These are phyloP conservation scores for Hypsizygus marmoreus DNA, from an alignment of 768 basidiomycete species.

Conservation along the genomic window DNA sequence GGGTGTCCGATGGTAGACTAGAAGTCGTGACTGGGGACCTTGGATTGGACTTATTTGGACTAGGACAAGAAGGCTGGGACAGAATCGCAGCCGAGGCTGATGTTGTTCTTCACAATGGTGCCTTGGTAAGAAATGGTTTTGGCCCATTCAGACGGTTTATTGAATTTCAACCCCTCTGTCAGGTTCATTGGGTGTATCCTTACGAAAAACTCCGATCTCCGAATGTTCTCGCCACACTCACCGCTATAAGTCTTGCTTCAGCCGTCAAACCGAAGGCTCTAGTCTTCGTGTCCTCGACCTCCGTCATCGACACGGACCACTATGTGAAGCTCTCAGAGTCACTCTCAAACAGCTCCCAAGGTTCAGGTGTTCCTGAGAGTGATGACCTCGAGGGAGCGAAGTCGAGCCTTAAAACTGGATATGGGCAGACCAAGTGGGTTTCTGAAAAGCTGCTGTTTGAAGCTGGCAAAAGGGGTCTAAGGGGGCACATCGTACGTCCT, in stretches of 20 bases:
- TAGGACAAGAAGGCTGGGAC: conserved; percentile 64
- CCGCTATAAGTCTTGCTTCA: conserved; percentile 78
- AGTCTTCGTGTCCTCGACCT: conserved; percentile 94
- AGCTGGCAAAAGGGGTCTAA: conserved; percentile 83
- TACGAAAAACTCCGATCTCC: conserved; percentile 90
- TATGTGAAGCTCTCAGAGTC: conserved; percentile 88
- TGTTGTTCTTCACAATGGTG: conserved; percentile 91
- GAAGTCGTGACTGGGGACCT: conserved; percentile 88
- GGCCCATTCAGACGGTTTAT: not conserved
- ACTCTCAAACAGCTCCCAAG: conserved; percentile 41
- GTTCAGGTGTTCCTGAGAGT: conserved; percentile 77
- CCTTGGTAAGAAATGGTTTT: conserved; percentile 65
- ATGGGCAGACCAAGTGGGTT: conserved; percentile 99
- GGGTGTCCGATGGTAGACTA: conserved; percentile 67
- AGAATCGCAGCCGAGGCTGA: conserved; percentile 73
- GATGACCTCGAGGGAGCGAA: conserved; percentile 90
- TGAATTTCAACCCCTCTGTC: conserved; percentile 2
- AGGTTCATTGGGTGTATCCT: conserved; percentile 99
- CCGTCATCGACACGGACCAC: conserved; percentile 89
- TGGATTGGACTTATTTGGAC: conserved; percentile 71
- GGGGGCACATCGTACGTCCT: conserved; percentile 86
- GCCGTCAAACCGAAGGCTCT: conserved; percentile 73
- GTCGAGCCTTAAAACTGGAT: conserved; percentile 78
- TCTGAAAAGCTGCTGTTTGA: conserved; percentile 93
- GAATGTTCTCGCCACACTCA: conserved; percentile 92